A percentile compares a stretch with the other conserved stretches of the same genome.
Evolutionary conservation across 345 rosid genomes (phyloP).

Genomic region (Rhizophora apiculata): DNA sequence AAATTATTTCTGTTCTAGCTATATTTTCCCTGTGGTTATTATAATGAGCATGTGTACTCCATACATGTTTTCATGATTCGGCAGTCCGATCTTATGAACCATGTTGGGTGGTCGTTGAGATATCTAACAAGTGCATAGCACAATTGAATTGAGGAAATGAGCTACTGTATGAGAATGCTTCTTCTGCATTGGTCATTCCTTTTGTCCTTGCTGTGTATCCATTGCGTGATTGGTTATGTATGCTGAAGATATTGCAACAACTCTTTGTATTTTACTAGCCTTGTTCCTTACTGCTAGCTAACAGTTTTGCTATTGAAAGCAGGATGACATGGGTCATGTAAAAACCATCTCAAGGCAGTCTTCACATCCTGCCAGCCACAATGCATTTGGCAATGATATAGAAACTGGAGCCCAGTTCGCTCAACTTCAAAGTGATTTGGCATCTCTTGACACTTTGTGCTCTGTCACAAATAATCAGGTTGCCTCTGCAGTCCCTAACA

Average conservation of each 20-base stretch:
- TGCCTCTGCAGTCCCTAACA: conserved; percentile 19
- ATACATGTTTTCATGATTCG: background rate
- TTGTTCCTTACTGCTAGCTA: conserved; percentile 9
- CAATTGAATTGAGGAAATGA: too few relatives aligned
- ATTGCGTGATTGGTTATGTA: too few relatives aligned
- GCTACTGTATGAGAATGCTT: too few relatives aligned
- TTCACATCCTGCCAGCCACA: conserved; percentile 58
- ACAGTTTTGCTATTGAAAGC: conserved; percentile 27
- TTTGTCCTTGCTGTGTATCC: too few relatives aligned
- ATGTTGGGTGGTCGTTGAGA: background rate
- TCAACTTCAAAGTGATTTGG: conserved; percentile 39
- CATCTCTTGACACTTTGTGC: conserved; percentile 35
- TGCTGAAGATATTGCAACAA: background rate
- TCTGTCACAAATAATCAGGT: conserved; percentile 36
- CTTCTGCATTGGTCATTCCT: too few relatives aligned
- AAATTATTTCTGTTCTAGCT: background rate
- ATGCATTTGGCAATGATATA: conserved; percentile 43
- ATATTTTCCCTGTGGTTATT: background rate
- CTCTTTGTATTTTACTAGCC: background rate
- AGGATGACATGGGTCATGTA: conserved; percentile 50
- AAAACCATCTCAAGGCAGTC: conserved; percentile 44
- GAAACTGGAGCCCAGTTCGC: conserved; percentile 47
- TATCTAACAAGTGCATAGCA: background rate
- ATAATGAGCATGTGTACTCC: background rate
- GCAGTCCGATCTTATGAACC: background rate